phyloP scores from a whole-genome alignment of 257 asterid species.

The Pogostemon cablin region DNA sequence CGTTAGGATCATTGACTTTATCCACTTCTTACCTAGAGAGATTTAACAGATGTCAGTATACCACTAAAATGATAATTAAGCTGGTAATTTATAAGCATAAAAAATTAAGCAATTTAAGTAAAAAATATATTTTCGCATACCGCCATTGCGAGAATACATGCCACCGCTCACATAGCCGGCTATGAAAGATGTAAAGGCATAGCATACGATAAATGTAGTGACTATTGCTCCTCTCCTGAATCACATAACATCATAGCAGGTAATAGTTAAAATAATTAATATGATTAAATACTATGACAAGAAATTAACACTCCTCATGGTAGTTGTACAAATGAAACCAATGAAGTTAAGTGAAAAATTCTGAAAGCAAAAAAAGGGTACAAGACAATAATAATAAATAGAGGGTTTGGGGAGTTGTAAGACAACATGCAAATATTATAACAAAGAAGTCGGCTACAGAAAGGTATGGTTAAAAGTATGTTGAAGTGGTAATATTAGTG shows the following conservation, averaged over 20 bases:
- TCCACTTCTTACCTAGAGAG: conserved; percentile 77
- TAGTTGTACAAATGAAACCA: not conserved
- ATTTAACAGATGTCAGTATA: conserved; percentile 20
- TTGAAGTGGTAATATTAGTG: not conserved
- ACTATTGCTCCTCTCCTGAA: conserved; percentile 89
- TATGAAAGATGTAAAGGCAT: conserved; percentile 80
- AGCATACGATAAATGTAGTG: conserved; percentile 73
- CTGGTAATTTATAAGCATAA: not conserved
- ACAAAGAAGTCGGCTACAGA: not conserved
- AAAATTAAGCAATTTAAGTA: conserved; percentile 2
- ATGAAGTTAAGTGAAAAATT: not conserved
- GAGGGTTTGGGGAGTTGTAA: not conserved
- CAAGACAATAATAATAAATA: not conserved
- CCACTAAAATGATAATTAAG: conserved; percentile 1
- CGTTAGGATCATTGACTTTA: conserved; percentile 78
- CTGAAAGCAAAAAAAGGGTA: not conserved
- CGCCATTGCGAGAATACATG: conserved; percentile 77
- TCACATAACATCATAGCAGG: conserved; percentile 30
- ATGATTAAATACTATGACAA: not conserved
- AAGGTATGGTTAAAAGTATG: not conserved
- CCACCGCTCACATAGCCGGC: conserved; percentile 88
- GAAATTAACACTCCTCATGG: conserved; percentile 1
- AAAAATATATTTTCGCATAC: conserved; percentile 41
- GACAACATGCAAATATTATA: not conserved
- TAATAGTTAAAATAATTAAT: conserved; percentile 23